Base-by-base conservation (phyloP, 257 asterid genomes). In the Buddleja alternifolia region DNA sequence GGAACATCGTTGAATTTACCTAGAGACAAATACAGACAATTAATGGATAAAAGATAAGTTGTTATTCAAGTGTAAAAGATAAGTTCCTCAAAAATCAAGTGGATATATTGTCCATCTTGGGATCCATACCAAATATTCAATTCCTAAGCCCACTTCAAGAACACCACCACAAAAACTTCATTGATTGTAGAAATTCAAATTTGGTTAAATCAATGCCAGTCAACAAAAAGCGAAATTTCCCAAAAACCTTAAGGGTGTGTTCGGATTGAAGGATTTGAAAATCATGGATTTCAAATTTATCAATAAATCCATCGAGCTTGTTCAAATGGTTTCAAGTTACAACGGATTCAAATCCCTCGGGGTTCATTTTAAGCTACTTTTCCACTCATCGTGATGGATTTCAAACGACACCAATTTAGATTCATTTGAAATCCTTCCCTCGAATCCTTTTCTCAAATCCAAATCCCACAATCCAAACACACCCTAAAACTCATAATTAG, bases 1-100 rank as follows among this genome's bases (percentile, higher is more conserved):
- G 84, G 39, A 44, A 40, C 76, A 23, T 82, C 88, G 45, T 64
- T 78, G 61, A 72, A 66, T 77, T 81, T 85, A 73, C 73, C 95
- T 88, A 69, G 62, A 61, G 57, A 60, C 45, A 73, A 74, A 78
- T 48, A 55, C 20, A 67, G 51, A 16, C 24, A 67, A 36, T 59
- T 40, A 66, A 48, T 39, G 51, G 25, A 24, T 36, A 70, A 46
- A 12, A 56, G n/a, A n/a, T n/a, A n/a, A n/a, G n/a, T n/a, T 29
- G 29, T 6, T 15, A 25, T 63, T 56, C 55, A 61, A 17, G 19
- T 25, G 10, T 3, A 12, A 42, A 36, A 16, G 50, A 34, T 46
- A 16, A 39, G 57, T 41, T 57, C 53, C 57, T 56, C 40, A 37
- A 57, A 60, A 66, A 21, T 60, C 55, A 51, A 67, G 58, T 60